phyloP scores from a whole-genome alignment of 2,329 filamentous ascomycete genomes.

The Alternaria burnsii region DNA sequence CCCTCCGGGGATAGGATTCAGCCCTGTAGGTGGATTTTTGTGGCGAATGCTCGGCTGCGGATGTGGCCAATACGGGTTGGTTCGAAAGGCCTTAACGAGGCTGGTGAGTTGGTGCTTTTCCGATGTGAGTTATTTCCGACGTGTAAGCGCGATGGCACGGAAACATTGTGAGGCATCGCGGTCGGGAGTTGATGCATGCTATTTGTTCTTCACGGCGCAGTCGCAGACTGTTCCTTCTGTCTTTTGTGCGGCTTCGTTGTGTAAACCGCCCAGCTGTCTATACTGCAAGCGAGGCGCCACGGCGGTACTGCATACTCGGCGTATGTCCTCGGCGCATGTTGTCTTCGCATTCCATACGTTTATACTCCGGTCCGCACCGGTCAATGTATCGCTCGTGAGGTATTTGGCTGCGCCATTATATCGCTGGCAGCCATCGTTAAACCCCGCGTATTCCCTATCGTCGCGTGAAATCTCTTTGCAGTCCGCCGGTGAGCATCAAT shows the following conservation, averaged over 20 bases:
- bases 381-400: not conserved
- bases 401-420: not conserved
- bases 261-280: not conserved
- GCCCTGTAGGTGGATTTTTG: constrained; percentile 13
- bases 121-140: constrained; percentile 17
- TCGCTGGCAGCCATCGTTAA: not conserved
- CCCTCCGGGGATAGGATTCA: constrained; percentile 3
- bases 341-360: not conserved
- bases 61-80: constrained; percentile 1
- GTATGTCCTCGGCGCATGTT: not conserved
- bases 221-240: not conserved
- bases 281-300: not conserved
- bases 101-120: constrained; percentile 5
- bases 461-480: not conserved
- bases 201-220: not conserved
- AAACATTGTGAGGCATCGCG: constrained; percentile 2
- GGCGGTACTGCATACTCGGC: not conserved
- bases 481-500: constrained; percentile 14
- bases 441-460: not conserved
- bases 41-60: constrained; percentile 21
- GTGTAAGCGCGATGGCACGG: constrained; percentile 1
- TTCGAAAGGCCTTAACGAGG: constrained; percentile 4
- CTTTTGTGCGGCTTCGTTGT: not conserved
- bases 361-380: constrained; percentile 6
- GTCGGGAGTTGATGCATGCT: constrained; percentile 15